Evolutionary conservation across 257 asterid genomes (phyloP).

Genomic region (Solanum verrucosum): DNA sequence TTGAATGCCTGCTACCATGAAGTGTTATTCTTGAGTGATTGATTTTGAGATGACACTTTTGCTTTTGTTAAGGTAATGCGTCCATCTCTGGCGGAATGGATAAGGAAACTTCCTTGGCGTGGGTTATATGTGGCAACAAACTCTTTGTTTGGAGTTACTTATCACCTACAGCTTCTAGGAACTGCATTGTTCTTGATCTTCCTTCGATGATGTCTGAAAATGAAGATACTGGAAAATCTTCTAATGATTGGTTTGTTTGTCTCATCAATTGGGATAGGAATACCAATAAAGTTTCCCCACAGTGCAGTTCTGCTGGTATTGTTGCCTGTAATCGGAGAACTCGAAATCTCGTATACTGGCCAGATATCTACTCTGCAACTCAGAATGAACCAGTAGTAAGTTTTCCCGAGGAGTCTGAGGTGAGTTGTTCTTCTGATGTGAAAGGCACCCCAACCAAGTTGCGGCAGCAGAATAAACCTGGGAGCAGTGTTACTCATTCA

Average conservation of each 20-base stretch:
- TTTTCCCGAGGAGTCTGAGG: constrained; percentile 35
- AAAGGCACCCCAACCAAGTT: constrained; percentile 26
- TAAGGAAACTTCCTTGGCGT: constrained; percentile 65
- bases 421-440: constrained; percentile 19
- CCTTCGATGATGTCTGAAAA: constrained; percentile 32
- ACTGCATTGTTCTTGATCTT: constrained; percentile 59
- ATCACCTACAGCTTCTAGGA: constrained; percentile 46
- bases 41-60: background rate
- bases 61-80: constrained; percentile 45
- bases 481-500: constrained; percentile 20
- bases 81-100: constrained; percentile 81
- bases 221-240: constrained; percentile 30
- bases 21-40: background rate
- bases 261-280: constrained; percentile 55
- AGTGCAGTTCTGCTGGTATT: constrained; percentile 57
- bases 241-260: constrained; percentile 60
- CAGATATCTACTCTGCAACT: constrained; percentile 49
- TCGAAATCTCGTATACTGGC: constrained; percentile 61
- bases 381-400: constrained; percentile 34
- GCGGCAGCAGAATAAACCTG: constrained; percentile 23
- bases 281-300: constrained; percentile 21
- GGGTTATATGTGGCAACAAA: constrained; percentile 59
- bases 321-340: constrained; percentile 53
- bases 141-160: constrained; percentile 78
- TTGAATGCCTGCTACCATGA: background rate